Conservation (phyloP, 768 basidiomycete genomes). For the Pleurotus pulmonarius region DNA sequence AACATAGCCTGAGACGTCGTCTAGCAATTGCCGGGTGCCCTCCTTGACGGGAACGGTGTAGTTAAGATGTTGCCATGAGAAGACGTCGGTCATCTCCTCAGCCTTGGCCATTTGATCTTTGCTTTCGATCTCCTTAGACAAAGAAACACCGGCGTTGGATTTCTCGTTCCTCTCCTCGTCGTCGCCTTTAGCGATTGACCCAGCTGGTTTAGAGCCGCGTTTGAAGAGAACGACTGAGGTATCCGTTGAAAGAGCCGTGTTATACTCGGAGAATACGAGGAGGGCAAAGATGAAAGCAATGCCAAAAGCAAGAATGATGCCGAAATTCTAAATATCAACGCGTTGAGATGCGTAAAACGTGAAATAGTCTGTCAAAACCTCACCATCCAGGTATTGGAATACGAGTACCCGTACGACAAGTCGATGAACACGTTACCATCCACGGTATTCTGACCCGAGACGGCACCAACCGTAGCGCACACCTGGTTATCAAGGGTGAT, state of each 20-base stretch:
- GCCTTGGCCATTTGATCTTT: neutral
- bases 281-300: slow-evolving; percentile 50
- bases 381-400: slow-evolving; percentile 40
- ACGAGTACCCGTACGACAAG: slow-evolving; percentile 46
- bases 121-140: slow-evolving; percentile 8
- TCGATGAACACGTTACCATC: slow-evolving; percentile 50
- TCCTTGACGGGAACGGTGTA: slow-evolving; percentile 61
- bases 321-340: no score
- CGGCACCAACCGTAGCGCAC: slow-evolving; percentile 67
- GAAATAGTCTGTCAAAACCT: no score
- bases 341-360: neutral
- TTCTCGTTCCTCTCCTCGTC: slow-evolving; percentile 29
- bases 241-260: slow-evolving; percentile 34
- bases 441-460: slow-evolving; percentile 57
- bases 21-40: slow-evolving; percentile 45
- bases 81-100: slow-evolving; percentile 45
- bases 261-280: slow-evolving; percentile 56
- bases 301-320: slow-evolving; percentile 66
- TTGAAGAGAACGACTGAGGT: slow-evolving; percentile 57
- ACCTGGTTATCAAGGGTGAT: slow-evolving; percentile 63
- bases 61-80: slow-evolving; percentile 74
- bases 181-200: slow-evolving; percentile 28
- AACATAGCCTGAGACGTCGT: slow-evolving; percentile 77
- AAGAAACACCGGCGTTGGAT: slow-evolving; percentile 16
- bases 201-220: slow-evolving; percentile 40